Base-by-base conservation (phyloP, 2,329 filamentous ascomycete species). In the Ophiostoma sp. region DNA sequence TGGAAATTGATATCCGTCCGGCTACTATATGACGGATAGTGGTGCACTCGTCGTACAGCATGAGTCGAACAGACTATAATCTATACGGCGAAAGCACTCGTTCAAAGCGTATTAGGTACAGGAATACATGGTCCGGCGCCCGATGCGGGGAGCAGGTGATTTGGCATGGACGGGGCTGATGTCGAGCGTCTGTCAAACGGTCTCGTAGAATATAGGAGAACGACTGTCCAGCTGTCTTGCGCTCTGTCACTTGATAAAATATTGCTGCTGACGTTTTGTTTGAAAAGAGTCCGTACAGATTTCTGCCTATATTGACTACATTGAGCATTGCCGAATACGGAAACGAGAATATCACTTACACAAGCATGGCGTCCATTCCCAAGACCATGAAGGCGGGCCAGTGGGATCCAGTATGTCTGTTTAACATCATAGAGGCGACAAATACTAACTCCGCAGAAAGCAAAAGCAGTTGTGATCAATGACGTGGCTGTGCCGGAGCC, bases 401-500 rank as follows among this genome's bases (percentile, higher is more conserved):
- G 45, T 72, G 69, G 70, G 70, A 72, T 49, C 70, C 70, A 3
- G 55, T 60, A 55, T 3, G 49, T 60, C 18, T 60, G 5, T 44
- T 44, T 38, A 38, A 6, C 7, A 12, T 12, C 27, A 60, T 1
- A 9, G 4, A 36, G 12, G 18, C 4, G 14, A 14, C 2, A 36
- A 0, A 14, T 6, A 60, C 4, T 6, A 11, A 11, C 55, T 60
- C 4, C 4, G 27, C 36, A 60, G 55, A 69, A 67, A 47, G 47
- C 40, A 27, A 64, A 45, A 27, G 66, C 69, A 62, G 66, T 70
- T 3, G 70, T 70, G 12, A 65, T 70, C 68, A 81, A 82, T 67
- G 74, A 79, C 55, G 74, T 83, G 41, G 77, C 80, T 8, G 76
- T 82, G 45, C 81, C 81, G 4, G 73, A 74, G 41, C 79, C 80